Percentiles rank a stretch among this genome's conserved stretches.
phyloP scores from a whole-genome alignment of 2,329 filamentous ascomycete species.

The Basipetospora chlamydospora region DNA sequence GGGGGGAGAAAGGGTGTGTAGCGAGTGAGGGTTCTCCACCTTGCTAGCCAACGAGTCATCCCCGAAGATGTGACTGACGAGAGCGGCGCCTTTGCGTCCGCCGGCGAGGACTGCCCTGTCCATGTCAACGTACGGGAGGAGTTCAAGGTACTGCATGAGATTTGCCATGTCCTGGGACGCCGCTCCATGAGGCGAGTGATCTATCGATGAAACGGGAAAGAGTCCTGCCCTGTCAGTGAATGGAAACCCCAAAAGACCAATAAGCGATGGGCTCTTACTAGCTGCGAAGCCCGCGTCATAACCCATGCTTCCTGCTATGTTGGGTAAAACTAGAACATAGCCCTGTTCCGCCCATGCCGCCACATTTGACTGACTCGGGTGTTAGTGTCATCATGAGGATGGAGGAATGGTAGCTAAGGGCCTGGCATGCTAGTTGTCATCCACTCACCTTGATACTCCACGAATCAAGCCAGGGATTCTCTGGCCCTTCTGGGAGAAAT shows the following conservation, averaged over 20 bases:
- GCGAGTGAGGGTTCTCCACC: conserved; percentile 13
- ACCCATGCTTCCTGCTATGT: conserved; percentile 41
- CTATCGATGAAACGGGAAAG: conserved; percentile 19
- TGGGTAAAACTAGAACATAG: conserved; percentile 44
- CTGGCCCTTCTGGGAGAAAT: conserved; percentile 25
- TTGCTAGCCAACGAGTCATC: conserved; percentile 34
- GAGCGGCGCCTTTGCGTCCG: conserved; percentile 42
- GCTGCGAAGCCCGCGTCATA: conserved; percentile 30
- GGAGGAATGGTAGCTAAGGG: too few relatives aligned
- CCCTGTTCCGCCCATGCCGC: conserved; percentile 45
- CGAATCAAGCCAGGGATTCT: conserved; percentile 33
- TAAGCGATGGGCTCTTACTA: conserved; percentile 15
- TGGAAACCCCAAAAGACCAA: conserved; percentile 29
- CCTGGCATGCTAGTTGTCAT: too few relatives aligned
- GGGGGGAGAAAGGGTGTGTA: not conserved
- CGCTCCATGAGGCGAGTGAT: conserved; percentile 23
- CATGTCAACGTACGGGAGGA: conserved; percentile 38
- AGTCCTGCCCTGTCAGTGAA: too few relatives aligned
- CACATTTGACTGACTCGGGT: conserved; percentile 30
- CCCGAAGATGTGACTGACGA: conserved; percentile 45
- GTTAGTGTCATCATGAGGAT: not conserved
- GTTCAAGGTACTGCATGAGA: conserved; percentile 34
- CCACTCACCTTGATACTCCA: conserved; percentile 29
- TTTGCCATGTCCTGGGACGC: conserved; percentile 33
- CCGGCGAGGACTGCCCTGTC: conserved; percentile 36